Percentiles rank a stretch among this genome's conserved stretches.
phyloP scores from a whole-genome alignment of 495 filamentous ascomycete genomes.

The Glonium stellatum region DNA sequence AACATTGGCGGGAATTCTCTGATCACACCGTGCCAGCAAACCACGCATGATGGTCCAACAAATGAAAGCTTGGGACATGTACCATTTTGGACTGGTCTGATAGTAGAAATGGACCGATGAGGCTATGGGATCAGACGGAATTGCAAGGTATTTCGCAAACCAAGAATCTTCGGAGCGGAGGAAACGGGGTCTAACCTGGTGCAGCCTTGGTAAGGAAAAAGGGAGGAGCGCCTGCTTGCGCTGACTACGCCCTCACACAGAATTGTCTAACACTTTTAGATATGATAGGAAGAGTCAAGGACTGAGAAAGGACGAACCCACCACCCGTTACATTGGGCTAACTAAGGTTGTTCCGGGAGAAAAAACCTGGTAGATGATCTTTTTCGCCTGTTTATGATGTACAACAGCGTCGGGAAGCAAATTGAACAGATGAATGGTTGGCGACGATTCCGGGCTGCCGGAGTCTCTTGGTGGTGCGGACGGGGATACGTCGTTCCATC shows the following conservation, averaged over 20 bases:
- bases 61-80: too few relatives aligned
- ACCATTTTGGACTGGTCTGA: too few relatives aligned
- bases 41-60: background rate
- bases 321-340: background rate
- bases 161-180: too few relatives aligned
- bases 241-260: background rate
- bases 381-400: background rate
- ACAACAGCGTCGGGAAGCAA: background rate
- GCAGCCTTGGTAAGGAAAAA: background rate
- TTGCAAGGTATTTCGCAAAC: background rate
- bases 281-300: background rate
- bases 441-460: background rate
- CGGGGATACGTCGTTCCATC: background rate
- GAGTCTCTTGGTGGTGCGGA: background rate
- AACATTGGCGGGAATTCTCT: background rate
- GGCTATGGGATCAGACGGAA: background rate
- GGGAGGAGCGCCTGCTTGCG: background rate
- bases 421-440: background rate
- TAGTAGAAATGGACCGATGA: background rate
- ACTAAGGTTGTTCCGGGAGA: too few relatives aligned
- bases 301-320: background rate
- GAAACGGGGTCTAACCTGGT: too few relatives aligned
- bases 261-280: background rate
- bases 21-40: background rate
- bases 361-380: too few relatives aligned